Base-by-base conservation (phyloP, 305 asterid genomes). In the Euphrasia arctica region DNA sequence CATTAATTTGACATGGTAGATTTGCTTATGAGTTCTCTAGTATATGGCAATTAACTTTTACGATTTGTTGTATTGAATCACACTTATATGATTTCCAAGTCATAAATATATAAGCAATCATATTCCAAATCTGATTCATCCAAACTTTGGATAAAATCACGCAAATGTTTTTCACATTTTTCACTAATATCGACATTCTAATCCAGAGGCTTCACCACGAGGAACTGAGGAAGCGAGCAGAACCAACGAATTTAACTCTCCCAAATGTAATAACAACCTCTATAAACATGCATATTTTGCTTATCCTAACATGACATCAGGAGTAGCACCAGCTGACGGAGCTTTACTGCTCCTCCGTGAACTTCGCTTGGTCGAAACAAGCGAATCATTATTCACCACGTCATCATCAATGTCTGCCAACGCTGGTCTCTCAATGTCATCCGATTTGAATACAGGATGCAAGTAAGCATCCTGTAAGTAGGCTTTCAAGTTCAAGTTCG, bases 371-470 rank as follows among this genome's bases (percentile, higher is more conserved):
- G 97, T 88, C 31, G 88, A 77, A 45, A 90, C 95, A 8, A 90
- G 80, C 9, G 88, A 89, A 75, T 79, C 85, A 67, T 78, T 79
- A 74, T 86, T 91, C 81, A 86, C 96, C 8, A 11, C 14, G 22
- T 69, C 95, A 93, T 90, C 89, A 5, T 84, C 88, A 45, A 71
- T 12, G 12, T n/a, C 12, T n/a, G 42, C 8, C 27, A 77, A 75
- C 31, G 41, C n/a, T 0, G 81, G 72, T 64, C 72, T 68, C 54
- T 77, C 81, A 9, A 76, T 52, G 65, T 86, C 84, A 0, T 67
- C 32, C 12, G 88, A 81, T 70, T 83, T 86, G 79, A 86, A 88
- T 29, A 91, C 89, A 1, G 98, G 98, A 70, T 91, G 96, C 18
- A 81, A 39, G 49, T 86, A 62, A 18, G 22, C 22, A 18, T 18